phyloP scores from a whole-genome alignment of 371 early-diverging fungal species.

The Conidiobolus incongruus region DNA sequence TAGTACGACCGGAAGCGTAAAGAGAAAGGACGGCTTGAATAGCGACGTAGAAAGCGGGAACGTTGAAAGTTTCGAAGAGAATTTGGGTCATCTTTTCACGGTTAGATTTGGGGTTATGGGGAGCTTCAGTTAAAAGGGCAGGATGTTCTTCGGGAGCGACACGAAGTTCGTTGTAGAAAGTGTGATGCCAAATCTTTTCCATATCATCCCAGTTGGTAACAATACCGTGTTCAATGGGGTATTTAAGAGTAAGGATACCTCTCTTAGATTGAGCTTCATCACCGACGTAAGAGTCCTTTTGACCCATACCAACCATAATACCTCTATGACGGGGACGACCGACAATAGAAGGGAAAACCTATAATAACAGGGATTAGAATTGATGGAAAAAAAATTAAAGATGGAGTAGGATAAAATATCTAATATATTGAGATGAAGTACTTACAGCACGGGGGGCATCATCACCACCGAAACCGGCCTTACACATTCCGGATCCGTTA shows the following conservation, averaged over 20 bases:
- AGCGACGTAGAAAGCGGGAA: slow-evolving; percentile 97
- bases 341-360: slow-evolving; percentile 98
- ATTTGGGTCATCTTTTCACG: slow-evolving; percentile 99
- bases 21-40: slow-evolving; percentile 97
- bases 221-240: slow-evolving; percentile 99
- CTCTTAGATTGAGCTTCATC: slow-evolving; percentile 99
- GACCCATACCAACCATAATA: slow-evolving; percentile 99
- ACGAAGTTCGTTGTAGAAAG: slow-evolving; percentile 80
- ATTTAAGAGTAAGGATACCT: slow-evolving; percentile 97
- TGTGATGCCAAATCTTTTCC: slow-evolving; percentile 99
- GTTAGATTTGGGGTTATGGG: slow-evolving; percentile 99
- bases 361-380: neutral
- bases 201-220: slow-evolving; percentile 99
- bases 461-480: slow-evolving; percentile 99
- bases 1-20: slow-evolving; percentile 98
- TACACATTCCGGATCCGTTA: slow-evolving; percentile 99
- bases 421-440: slow-evolving; percentile 8
- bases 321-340: slow-evolving; percentile 99
- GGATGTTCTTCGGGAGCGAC: slow-evolving; percentile 93
- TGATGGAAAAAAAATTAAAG: neutral
- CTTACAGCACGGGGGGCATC: slow-evolving; percentile 98
- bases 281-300: slow-evolving; percentile 99
- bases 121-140: slow-evolving; percentile 97
- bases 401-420: neutral
- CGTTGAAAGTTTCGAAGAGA: slow-evolving; percentile 99